phyloP scores from a whole-genome alignment of 2,329 filamentous ascomycete genomes.

The Fusarium papillatum region DNA sequence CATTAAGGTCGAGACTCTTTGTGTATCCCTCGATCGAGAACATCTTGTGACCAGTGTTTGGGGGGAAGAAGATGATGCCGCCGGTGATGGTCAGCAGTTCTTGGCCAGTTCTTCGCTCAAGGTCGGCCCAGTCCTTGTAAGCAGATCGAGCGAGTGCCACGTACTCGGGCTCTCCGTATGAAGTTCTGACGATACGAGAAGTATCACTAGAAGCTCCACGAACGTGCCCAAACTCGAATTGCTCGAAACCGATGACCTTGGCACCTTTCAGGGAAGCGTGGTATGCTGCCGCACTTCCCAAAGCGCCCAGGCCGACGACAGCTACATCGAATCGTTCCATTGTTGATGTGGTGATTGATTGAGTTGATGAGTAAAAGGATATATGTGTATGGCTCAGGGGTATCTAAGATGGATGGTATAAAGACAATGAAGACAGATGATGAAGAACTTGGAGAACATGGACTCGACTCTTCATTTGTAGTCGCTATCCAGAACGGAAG shows the following conservation, averaged over 20 bases:
- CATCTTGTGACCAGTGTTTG: background rate
- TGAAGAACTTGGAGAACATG: background rate
- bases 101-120: slow-evolving; percentile 33
- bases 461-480: background rate
- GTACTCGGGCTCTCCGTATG: slow-evolving; percentile 39
- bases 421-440: background rate
- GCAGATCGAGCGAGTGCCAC: slow-evolving; percentile 38
- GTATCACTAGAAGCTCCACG: slow-evolving; percentile 44
- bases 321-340: slow-evolving; percentile 13
- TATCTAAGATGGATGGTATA: background rate
- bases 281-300: slow-evolving; percentile 34
- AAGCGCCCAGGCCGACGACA: slow-evolving; percentile 12
- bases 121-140: slow-evolving; percentile 40
- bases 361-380: background rate
- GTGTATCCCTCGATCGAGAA: background rate
- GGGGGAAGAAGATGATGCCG: slow-evolving; percentile 39
- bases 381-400: background rate
- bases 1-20: slow-evolving; percentile 27
- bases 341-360: background rate
- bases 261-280: slow-evolving; percentile 37
- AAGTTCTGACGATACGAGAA: slow-evolving; percentile 40
- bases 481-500: background rate
- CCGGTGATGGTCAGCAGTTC: slow-evolving; percentile 40
- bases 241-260: slow-evolving; percentile 41
- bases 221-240: slow-evolving; percentile 42